Evolutionary conservation across 1,139 yeast species (phyloP), one percentile per base, ranked within the genome.

Genomic region (Suhomyces choctaworum): DNA sequence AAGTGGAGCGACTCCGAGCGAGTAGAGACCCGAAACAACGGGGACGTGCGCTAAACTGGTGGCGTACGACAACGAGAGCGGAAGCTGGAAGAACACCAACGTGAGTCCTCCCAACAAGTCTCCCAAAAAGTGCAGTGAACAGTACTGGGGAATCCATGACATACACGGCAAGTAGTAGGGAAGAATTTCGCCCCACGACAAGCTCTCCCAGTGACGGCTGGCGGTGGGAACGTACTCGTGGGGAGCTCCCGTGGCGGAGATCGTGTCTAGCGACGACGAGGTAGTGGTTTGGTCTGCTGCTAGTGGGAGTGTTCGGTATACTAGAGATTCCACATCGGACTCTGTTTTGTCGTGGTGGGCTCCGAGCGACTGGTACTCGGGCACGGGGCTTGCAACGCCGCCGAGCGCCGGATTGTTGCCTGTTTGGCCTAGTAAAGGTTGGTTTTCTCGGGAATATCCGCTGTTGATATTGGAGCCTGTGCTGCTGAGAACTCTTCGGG

Each of bases 41-140:
- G 96, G 96, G 1, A 89, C 94, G 54, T 85, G 89, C 1, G 97
- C 97, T 39, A 92, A 70, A 0, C 96, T 82, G 0, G 90, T 82
- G 4, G 97, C 95, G 53, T 87, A 90, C 0, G 96, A 86, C 57
- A 92, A 72, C 9, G 90, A 84, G 38, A 92, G 66, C 0, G 98
- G 98, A 26, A 92, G 78, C 57, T 90, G 97, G 59, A 90, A 92
- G 13, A 95, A 85, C 0, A 96, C 96, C 28, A 90, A 60, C 0
- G 97, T 82, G 11, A 89, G 54, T 0, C 98, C 97, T 1, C 96
- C 96, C 12, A 85, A 61, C 16, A 87, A 51, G 50, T 92, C 98
- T 10, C 95, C 89, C 2, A 81, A 41, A 26, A 88, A 70, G 47
- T 69, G 76, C 5, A 59, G 49, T 16, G 57, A 39, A 12, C 65